Evolutionary conservation across 2,329 filamentous ascomycete genomes (phyloP).

Genomic region (Magnaporthiopsis incrustans): DNA sequence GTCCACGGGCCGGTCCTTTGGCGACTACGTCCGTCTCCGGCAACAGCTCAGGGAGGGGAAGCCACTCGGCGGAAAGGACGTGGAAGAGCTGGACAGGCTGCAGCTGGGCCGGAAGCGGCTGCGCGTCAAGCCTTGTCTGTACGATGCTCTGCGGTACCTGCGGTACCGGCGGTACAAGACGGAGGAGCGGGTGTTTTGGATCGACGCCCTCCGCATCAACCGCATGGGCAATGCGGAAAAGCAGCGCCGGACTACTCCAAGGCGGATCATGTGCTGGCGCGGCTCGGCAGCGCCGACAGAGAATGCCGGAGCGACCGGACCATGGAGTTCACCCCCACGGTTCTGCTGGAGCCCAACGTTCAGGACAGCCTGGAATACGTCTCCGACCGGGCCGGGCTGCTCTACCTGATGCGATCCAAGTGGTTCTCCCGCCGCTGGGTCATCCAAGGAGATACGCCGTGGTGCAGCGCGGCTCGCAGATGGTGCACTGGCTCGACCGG

Average conservation of each 20-base stretch:
- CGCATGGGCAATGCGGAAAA: not conserved
- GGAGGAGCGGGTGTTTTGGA: conserved; percentile 2
- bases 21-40: not conserved
- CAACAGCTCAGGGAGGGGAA: not conserved
- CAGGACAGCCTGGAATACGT: no score
- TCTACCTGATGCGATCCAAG: no score
- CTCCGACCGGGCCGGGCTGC: no score
- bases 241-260: not conserved
- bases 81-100: not conserved
- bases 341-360: no score
- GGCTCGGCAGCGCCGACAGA: not conserved
- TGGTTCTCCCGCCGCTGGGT: conserved; percentile 3
- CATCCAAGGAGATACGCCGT: not conserved
- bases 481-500: no score
- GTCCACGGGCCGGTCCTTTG: no score
- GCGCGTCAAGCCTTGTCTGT: not conserved
- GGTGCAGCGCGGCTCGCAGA: no score
- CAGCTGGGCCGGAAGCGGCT: conserved; percentile 2
- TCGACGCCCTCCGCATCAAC: conserved; percentile 4
- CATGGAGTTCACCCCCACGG: no score
- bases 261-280: not conserved
- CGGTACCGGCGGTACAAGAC: not conserved
- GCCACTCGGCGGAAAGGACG: not conserved
- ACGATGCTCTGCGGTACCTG: not conserved
- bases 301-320: no score